Evolutionary conservation across 768 basidiomycete genomes (phyloP), one percentile per base, ranked within the genome.

Genomic region (Podaxis rugospora): DNA sequence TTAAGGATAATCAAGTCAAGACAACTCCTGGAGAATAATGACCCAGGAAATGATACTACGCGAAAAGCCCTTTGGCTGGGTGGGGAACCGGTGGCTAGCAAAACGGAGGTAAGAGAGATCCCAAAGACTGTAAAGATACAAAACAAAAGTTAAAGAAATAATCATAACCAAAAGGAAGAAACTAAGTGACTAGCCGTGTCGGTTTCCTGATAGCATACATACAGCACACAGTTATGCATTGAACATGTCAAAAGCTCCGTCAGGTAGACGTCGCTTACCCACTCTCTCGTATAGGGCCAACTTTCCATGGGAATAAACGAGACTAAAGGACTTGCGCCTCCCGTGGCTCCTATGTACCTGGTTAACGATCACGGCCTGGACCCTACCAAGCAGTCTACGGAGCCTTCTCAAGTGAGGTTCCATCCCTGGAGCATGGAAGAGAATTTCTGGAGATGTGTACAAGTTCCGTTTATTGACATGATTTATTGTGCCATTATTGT

Each of bases 401-500:
- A 81, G 65, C 62, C 68, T 77, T 63, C 72, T 76, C 56, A 77
- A 61, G 46, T 71, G 69, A 16, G 67, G 68, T 67, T 78, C 77
- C 14, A 70, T 59, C 27, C 65, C 67, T 47, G 67, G 66, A 46
- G 69, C 75, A 1, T 71, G 67, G 5, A 59, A 64, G 62, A 67
- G 71, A 59, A 78, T 61, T 60, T 78, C 78, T 18, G 72, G 66
- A 28, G 75, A 78, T 14, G 63, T 61, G 16, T 57, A 35, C 7
- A 79, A 72, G 50, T 79, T 76, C 49, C 76, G 70, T 68, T 87
- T 86, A 51, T 77, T 71, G 5, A 88, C 72, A 5, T 73, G 69
- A 4, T 67, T 65, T 69, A 91, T 90, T 1, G 44, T 71, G 2
- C 89, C 89, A 2, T 75, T 67, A 7, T 73, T 67, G 67, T 91